Percentiles rank a stretch among this genome's conserved stretches.
These are phyloP conservation scores for Sindora glabra DNA, from an alignment of 306 rosid genomes.

Conservation along the genomic window DNA sequence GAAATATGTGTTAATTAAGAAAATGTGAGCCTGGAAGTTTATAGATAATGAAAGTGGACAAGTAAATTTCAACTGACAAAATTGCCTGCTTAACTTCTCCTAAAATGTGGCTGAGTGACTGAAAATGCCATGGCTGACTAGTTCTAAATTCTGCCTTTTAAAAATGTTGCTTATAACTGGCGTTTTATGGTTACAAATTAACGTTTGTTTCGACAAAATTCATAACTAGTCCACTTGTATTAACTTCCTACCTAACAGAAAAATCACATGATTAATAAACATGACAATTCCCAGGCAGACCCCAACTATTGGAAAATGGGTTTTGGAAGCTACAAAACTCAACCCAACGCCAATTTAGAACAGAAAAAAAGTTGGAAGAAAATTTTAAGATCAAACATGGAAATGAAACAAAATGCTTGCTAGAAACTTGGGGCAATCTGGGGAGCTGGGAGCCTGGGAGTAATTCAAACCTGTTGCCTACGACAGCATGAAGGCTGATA, in stretches of 20 bases:
- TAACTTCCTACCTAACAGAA: background rate
- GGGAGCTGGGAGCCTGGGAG: background rate
- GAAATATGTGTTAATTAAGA: background rate
- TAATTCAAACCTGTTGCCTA: conserved; percentile 76
- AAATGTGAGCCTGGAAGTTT: background rate
- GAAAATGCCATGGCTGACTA: background rate
- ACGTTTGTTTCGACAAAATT: too few relatives aligned
- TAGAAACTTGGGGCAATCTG: background rate
- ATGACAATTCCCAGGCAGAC: too few relatives aligned
- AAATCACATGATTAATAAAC: background rate
- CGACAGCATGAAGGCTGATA: conserved; percentile 91
- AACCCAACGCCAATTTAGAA: too few relatives aligned
- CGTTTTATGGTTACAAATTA: too few relatives aligned
- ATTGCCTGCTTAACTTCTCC: conserved; percentile 36
- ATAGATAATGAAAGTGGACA: conserved; percentile 13
- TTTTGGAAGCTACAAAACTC: too few relatives aligned
- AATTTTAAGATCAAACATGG: background rate
- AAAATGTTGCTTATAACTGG: too few relatives aligned
- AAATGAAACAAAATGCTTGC: background rate
- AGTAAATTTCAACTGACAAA: conserved; percentile 28
- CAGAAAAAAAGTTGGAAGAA: background rate
- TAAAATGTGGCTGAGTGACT: conserved; percentile 13
- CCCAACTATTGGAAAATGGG: too few relatives aligned
- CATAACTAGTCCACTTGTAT: background rate
- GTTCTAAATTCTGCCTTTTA: too few relatives aligned